Conservation (phyloP, 768 basidiomycete species). For the Sporobolomyces pararoseus region DNA sequence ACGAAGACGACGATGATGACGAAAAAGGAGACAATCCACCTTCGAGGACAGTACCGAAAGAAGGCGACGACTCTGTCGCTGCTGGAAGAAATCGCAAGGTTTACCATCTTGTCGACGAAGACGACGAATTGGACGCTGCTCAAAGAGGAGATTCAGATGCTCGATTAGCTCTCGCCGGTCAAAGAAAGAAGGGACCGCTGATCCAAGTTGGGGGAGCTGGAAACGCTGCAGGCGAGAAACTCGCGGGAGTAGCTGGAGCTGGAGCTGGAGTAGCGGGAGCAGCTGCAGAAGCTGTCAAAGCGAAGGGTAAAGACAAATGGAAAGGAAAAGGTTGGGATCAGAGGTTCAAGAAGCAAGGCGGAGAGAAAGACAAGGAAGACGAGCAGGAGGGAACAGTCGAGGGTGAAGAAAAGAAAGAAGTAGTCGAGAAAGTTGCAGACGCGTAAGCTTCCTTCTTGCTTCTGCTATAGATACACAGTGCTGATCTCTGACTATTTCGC, state of each 20-base stretch:
- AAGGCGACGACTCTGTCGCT: neutral
- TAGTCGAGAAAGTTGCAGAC: neutral
- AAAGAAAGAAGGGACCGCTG: constrained; percentile 27
- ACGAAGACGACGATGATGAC: neutral
- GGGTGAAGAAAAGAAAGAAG: neutral
- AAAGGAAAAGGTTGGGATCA: constrained; percentile 34
- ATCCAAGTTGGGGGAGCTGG: constrained; percentile 21
- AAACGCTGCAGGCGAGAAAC: constrained; percentile 1
- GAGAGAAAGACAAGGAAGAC: neutral
- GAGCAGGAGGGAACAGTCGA: neutral
- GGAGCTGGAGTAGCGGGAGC: neutral
- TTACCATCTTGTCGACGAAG: constrained; percentile 15
- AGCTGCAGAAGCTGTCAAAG: constrained; percentile 5
- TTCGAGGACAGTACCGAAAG: neutral
- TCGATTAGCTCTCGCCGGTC: neutral
- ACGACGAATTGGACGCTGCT: constrained; percentile 28
- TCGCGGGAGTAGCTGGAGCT: neutral
- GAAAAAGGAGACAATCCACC: neutral
- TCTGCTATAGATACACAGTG: neutral
- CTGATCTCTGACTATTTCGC: neutral
- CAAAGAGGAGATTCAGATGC: constrained; percentile 3
- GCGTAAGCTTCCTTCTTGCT: neutral
- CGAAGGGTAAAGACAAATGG: constrained; percentile 14
- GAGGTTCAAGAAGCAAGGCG: constrained; percentile 29
- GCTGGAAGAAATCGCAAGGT: neutral